Evolutionary conservation across 1,284 basidiomycete genomes (phyloP).

Genomic region (Apiotrichum laibachii): DNA sequence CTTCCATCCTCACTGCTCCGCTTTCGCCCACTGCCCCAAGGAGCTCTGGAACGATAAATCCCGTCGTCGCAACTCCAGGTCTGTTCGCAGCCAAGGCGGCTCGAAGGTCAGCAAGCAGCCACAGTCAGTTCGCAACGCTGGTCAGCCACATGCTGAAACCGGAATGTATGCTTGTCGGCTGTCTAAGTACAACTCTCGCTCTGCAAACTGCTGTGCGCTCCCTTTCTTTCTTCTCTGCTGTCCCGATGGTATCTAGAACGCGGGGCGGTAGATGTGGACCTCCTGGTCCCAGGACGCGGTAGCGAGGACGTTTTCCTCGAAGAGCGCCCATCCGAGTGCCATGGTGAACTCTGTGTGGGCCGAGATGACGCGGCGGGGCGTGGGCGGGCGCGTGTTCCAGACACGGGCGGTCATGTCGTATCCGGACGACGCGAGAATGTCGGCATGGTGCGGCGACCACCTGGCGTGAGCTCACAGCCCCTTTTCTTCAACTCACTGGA

Average conservation of each 20-base stretch:
- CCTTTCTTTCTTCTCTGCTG: too few species aligned
- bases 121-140: too few species aligned
- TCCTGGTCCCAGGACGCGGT: conserved; percentile 88
- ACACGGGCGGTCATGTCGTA: conserved; percentile 76
- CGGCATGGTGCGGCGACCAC: conserved; percentile 61
- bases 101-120: too few species aligned
- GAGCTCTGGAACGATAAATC: too few species aligned
- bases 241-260: neutral
- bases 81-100: too few species aligned
- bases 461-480: conserved; percentile 8
- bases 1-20: too few species aligned
- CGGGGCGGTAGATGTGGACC: conserved; percentile 64
- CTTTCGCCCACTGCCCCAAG: too few species aligned
- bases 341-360: conserved; percentile 92
- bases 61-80: too few species aligned
- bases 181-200: too few species aligned
- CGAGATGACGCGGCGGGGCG: conserved; percentile 61
- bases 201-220: too few species aligned
- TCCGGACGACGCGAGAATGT: conserved; percentile 58
- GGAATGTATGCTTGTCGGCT: too few species aligned
- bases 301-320: conserved; percentile 77
- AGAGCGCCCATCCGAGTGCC: conserved; percentile 77
- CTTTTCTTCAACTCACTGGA: conserved; percentile 35
- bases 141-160: too few species aligned
- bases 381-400: conserved; percentile 48